Percentiles rank a stretch among this genome's conserved stretches.
phyloP scores from a whole-genome alignment of 2,329 filamentous ascomycete species.

The Penicillium sp. region DNA sequence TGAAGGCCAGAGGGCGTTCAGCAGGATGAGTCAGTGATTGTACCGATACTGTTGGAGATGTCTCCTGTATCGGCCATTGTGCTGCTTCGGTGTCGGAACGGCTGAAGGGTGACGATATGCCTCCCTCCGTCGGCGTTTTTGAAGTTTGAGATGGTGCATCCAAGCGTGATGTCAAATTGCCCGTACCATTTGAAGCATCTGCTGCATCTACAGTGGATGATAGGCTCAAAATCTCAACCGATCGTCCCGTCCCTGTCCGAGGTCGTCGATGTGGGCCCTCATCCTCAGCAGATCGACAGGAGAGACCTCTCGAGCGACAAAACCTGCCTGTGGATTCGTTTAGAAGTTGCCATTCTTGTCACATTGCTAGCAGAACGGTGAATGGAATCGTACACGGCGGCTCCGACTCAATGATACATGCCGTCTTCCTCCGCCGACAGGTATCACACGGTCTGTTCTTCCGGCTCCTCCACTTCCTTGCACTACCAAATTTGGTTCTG shows the following conservation, averaged over 20 bases:
- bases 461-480: constrained; percentile 39
- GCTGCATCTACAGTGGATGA: not conserved
- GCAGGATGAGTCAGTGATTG: not conserved
- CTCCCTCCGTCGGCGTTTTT: not conserved
- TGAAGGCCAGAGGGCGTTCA: constrained; percentile 20
- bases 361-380: not conserved
- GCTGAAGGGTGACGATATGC: not conserved
- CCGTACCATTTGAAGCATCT: not conserved
- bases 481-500: not conserved
- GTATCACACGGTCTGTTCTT: constrained; percentile 55
- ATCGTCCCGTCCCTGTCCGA: not conserved
- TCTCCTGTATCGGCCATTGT: not conserved
- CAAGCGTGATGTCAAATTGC: not conserved
- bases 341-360: not conserved
- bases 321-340: constrained; percentile 3
- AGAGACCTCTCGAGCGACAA: constrained; percentile 13
- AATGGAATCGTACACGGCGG: constrained; percentile 48
- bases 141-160: not conserved
- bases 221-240: not conserved
- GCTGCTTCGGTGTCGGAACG: not conserved
- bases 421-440: constrained; percentile 52
- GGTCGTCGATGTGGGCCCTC: constrained; percentile 8
- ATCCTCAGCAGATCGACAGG: constrained; percentile 11
- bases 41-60: not conserved
- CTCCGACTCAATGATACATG: constrained; percentile 51